Evolutionary conservation across 2,329 filamentous ascomycete genomes (phyloP), one percentile per base, ranked within the genome.

Genomic region (Leptosphaerulina australis): DNA sequence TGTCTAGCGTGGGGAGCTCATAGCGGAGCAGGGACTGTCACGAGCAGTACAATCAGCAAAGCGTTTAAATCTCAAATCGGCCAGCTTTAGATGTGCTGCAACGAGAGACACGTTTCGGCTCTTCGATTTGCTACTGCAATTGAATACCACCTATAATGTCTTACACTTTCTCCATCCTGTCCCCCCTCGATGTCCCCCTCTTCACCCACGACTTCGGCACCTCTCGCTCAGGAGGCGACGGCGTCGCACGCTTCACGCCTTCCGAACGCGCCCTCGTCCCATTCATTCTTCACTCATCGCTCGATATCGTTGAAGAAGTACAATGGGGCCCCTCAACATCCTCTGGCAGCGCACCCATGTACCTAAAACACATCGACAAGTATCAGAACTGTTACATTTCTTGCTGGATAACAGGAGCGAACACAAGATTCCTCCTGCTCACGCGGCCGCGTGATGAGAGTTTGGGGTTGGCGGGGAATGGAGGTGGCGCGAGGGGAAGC

Each of bases 171-270:
- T 90, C 90, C 70, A 96, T 99, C 63, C 85, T 99, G 73, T 94
- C 92, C 69, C 95, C 91, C 17, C 90, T 91, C 66, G 94, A 99
- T 79, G 95, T 93, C 70, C 93, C 94, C 25, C 84, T 99, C 62
- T 99, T 97, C 78, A 93, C 96, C 77, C 85, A 95, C 75, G 92
- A 96, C 71, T 99, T 99, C 73, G 94, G 94, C 66, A 97, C 93
- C 29, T 96, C 91, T 30, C 97, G 97, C 75, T 88, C 91, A 65
- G 92, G 93, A 76, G 93, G 93, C 71, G 94, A 97, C 79, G 94
- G 94, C 63, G 81, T 91, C 71, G 84, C 93, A 54, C 88, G 90
- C 69, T 97, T 97, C 80, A 85, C 83, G 50, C 90, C 96, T 59
- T 87, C 95, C 67, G 88, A 93, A 45, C 86, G 90, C 57, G 90